Conservation (phyloP, 2,329 filamentous ascomycete species). For the Aspergillus aculeatinus region DNA sequence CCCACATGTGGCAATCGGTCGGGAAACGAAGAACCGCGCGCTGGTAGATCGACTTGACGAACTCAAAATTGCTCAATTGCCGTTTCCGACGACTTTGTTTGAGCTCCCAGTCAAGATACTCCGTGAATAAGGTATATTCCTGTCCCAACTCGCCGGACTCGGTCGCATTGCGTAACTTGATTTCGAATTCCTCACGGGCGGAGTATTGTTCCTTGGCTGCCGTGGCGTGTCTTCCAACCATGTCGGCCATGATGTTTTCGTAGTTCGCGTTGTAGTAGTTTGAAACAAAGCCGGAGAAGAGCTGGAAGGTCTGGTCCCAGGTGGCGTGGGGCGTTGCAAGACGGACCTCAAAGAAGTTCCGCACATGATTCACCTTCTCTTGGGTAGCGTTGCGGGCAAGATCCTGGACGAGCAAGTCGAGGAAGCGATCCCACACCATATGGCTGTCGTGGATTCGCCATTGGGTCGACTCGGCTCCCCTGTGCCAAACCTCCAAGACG, state of each 20-base stretch:
- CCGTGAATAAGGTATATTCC: conserved; percentile 55
- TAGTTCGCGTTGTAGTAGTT: conserved; percentile 54
- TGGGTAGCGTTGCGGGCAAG: conserved; percentile 48
- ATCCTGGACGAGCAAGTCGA: conserved; percentile 56
- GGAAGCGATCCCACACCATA: conserved; percentile 61
- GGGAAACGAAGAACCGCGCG: conserved; percentile 74
- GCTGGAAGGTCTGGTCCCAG: conserved; percentile 60
- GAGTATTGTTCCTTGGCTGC: conserved; percentile 52
- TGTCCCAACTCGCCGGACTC: conserved; percentile 53
- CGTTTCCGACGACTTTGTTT: conserved; percentile 58
- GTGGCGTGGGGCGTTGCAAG: conserved; percentile 59
- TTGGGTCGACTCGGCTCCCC: conserved; percentile 57
- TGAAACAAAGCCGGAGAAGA: conserved; percentile 61
- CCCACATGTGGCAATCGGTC: conserved; percentile 74
- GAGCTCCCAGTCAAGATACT: conserved; percentile 87
- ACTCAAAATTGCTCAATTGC: conserved; percentile 50
- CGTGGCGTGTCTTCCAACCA: conserved; percentile 43
- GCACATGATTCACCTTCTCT: conserved; percentile 51
- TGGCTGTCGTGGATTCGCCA: conserved; percentile 63
- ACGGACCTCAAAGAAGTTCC: conserved; percentile 54
- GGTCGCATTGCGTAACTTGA: conserved; percentile 52
- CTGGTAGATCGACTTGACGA: conserved; percentile 68
- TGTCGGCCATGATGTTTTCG: conserved; percentile 59
- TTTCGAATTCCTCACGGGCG: conserved; percentile 56
- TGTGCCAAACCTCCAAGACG: conserved; percentile 56